Conservation (phyloP, 2,329 filamentous ascomycete species). For the Fusarium gaditjirri region DNA sequence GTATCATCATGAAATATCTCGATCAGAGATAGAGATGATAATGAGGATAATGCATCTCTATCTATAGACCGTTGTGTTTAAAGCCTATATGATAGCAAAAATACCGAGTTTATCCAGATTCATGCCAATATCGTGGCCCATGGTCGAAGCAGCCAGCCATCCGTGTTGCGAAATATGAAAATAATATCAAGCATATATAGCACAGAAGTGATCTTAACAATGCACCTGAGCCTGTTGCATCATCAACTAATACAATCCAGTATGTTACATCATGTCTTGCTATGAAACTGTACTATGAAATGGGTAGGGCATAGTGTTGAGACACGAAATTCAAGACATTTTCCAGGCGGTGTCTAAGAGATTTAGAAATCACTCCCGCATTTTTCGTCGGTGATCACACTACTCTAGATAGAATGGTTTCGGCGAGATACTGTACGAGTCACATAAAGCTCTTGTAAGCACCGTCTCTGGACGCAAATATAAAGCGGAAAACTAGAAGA, state of each 20-base stretch:
- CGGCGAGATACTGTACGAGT: not conserved
- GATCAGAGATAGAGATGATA: not conserved
- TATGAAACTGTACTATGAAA: too few relatives aligned
- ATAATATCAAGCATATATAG: not conserved
- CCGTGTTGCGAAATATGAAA: not conserved
- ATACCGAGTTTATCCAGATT: not conserved
- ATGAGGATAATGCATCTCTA: not conserved
- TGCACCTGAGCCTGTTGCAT: not conserved
- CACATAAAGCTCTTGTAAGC: not conserved
- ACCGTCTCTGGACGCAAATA: accelerated
- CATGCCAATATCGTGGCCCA: not conserved
- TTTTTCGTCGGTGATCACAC: not conserved
- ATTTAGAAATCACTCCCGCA: not conserved
- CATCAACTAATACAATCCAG: not conserved
- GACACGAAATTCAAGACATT: not conserved
- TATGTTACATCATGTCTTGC: not conserved
- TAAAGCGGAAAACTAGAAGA: not conserved
- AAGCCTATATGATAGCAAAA: not conserved
- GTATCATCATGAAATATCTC: not conserved
- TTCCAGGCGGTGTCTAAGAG: not conserved
- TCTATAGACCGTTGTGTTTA: too few relatives aligned
- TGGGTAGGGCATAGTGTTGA: not conserved
- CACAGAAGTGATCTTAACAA: not conserved
- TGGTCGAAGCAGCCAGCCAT: not conserved
- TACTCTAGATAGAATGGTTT: not conserved